These are phyloP conservation scores for Cryphonectria nitschkei DNA, from an alignment of 2,329 filamentous ascomycete species.

Conservation along the genomic window DNA sequence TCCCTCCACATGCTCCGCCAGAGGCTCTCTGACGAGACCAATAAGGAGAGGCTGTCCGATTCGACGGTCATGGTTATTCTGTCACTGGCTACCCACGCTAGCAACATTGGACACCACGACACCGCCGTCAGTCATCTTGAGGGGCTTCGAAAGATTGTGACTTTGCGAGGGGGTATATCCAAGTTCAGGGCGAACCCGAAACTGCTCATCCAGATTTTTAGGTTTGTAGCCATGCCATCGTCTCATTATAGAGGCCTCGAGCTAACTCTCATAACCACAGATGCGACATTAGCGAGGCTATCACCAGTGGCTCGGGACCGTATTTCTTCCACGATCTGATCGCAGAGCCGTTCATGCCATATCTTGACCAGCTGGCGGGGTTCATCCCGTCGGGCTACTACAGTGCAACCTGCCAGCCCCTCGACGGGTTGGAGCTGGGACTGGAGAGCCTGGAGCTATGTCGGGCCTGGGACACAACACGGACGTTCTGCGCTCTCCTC, in stretches of 20 bases:
- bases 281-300: slow-evolving; percentile 20
- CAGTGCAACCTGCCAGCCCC: not conserved
- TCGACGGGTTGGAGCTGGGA: not conserved
- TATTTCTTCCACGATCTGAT: slow-evolving; percentile 15
- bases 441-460: slow-evolving; percentile 29
- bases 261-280: not conserved
- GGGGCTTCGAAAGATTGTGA: slow-evolving; percentile 43
- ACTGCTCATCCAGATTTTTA: slow-evolving; percentile 41
- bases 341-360: slow-evolving; percentile 6
- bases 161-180: slow-evolving; percentile 41
- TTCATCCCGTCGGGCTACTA: not conserved
- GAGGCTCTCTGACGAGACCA: slow-evolving; percentile 34
- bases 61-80: slow-evolving; percentile 39
- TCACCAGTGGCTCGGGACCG: slow-evolving; percentile 3
- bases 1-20: slow-evolving; percentile 32
- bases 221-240: slow-evolving; percentile 30
- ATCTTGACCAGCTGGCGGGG: not conserved
- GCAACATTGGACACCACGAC: slow-evolving; percentile 35
- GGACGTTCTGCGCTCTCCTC: slow-evolving; percentile 33
- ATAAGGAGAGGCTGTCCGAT: slow-evolving; percentile 35
- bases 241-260: not conserved
- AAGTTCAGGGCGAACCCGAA: slow-evolving; percentile 39
- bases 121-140: slow-evolving; percentile 40
- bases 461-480: slow-evolving; percentile 31
- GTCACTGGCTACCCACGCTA: slow-evolving; percentile 38